A percentile compares a stretch with the other conserved stretches of the same genome.
These are phyloP conservation scores for Salix brachista DNA, from an alignment of 345 rosid genomes.

Conservation along the genomic window DNA sequence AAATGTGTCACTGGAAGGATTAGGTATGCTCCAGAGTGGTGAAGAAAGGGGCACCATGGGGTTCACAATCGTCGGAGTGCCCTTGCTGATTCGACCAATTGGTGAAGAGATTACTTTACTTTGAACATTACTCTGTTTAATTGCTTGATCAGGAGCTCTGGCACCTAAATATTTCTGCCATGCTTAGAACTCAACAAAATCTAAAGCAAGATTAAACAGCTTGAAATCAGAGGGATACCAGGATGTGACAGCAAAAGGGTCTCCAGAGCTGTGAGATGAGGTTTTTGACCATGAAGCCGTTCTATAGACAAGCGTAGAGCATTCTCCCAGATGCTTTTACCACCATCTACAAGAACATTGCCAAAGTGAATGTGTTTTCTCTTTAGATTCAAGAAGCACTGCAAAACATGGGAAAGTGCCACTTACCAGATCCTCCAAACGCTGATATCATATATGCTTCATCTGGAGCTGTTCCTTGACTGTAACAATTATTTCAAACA, in stretches of 20 bases:
- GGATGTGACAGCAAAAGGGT: slow-evolving; percentile 63
- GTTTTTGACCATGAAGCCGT: slow-evolving; percentile 54
- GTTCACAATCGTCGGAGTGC: slow-evolving; percentile 42
- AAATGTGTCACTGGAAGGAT: slow-evolving; percentile 51
- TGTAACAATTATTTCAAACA: slow-evolving; percentile 36
- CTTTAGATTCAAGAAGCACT: background rate
- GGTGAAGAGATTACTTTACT: slow-evolving; percentile 51
- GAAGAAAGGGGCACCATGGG: slow-evolving; percentile 70
- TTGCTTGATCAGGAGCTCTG: slow-evolving; percentile 46
- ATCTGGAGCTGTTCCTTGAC: slow-evolving; percentile 88
- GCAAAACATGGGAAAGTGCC: slow-evolving; percentile 9
- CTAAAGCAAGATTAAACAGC: background rate
- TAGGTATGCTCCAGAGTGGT: slow-evolving; percentile 71
- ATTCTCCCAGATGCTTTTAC: slow-evolving; percentile 77
- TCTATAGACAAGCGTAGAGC: slow-evolving; percentile 65
- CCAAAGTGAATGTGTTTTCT: slow-evolving; percentile 7
- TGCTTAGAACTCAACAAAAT: slow-evolving; percentile 9
- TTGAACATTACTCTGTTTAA: slow-evolving; percentile 39
- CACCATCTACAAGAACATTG: slow-evolving; percentile 57
- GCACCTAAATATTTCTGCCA: slow-evolving; percentile 27
- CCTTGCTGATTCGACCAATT: slow-evolving; percentile 52
- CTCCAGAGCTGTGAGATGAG: slow-evolving; percentile 43
- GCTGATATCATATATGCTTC: slow-evolving; percentile 97
- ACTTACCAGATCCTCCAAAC: slow-evolving; percentile 87
- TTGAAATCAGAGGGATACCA: slow-evolving; percentile 42